Evolutionary conservation across 805 yeast genomes (phyloP), one percentile per base, ranked within the genome.

Genomic region (Komagataella populi): DNA sequence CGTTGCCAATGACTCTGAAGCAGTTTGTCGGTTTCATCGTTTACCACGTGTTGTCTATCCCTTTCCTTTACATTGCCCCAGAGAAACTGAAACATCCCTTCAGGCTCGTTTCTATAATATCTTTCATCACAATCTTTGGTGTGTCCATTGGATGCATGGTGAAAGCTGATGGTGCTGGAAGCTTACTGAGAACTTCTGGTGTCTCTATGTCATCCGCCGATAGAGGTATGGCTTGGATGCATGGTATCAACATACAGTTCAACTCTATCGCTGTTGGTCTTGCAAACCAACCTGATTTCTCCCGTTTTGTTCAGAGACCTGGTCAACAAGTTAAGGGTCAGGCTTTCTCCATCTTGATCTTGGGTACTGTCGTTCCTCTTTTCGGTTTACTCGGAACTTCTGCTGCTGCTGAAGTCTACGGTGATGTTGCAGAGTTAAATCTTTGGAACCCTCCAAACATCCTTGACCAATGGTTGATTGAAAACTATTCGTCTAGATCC

Each of bases 401-500:
- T 39, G 73, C 77, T 2, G 63, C 72, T 23, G 54, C 63, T 23
- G 64, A 63, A 43, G 64, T 53, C 49, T 23, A 45, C 16, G 54
- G 45, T 18, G 23, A 44, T 12, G 23, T 20, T 5, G 48, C 57
- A 36, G 56, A 58, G 49, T 10, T 30, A 30, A 30, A 30, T 8
- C 56, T 70, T 46, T 76, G 81, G 81, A 67, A 68, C 54, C 81
- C 81, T 3, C 68, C 69, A 53, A 67, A 65, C 47, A 63, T 72
- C 48, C 63, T 67, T 51, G 56, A 60, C 50, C 59, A 61, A 55
- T 74, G 78, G 77, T 46, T 75, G 52, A 52, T 63, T 7, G 67
- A 70, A 46, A 59, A 62, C 50, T 71, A 73, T 54, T 57, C 64
- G 16, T 56, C 69, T 18, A 63, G 60, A 47, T 61, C 70, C 14